Percentiles rank a stretch among this genome's conserved stretches.
Conservation (phyloP, 768 basidiomycete species). For the Mycena alexandri region DNA sequence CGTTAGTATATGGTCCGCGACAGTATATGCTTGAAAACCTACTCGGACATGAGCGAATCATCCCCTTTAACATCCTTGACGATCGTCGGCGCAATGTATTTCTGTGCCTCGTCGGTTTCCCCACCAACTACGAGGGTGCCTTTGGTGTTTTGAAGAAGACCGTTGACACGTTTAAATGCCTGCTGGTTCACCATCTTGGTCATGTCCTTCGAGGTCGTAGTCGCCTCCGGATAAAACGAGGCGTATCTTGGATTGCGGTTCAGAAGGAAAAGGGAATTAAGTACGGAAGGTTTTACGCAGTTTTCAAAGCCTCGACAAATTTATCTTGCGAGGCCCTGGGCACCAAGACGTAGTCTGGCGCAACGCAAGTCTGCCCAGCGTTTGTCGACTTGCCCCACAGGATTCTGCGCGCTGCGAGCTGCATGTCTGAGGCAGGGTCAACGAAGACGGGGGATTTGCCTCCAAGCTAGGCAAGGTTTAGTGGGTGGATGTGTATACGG, state of each 20-base stretch:
- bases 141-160: conserved; percentile 72
- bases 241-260: conserved; percentile 53
- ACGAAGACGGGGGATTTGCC: conserved; percentile 83
- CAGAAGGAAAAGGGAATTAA: background rate
- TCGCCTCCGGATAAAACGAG: conserved; percentile 66
- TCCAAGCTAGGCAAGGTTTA: conserved; percentile 59
- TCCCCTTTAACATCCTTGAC: conserved; percentile 70
- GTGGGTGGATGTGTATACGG: background rate
- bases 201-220: conserved; percentile 8
- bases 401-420: conserved; percentile 75
- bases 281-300: conserved; percentile 47
- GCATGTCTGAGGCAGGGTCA: conserved; percentile 76
- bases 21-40: conserved; percentile 42
- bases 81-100: conserved; percentile 80
- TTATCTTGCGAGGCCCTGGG: conserved; percentile 59
- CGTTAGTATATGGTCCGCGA: conserved; percentile 11
- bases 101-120: conserved; percentile 63
- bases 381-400: conserved; percentile 88
- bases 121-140: conserved; percentile 79
- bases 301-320: conserved; percentile 59
- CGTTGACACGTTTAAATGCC: conserved; percentile 72
- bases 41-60: conserved; percentile 86
- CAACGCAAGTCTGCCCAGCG: conserved; percentile 81
- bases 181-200: conserved; percentile 64
- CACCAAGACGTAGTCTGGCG: conserved; percentile 69